These are phyloP conservation scores for Calonectria pauciramosa DNA, from an alignment of 2,329 filamentous ascomycete species.

Conservation along the genomic window DNA sequence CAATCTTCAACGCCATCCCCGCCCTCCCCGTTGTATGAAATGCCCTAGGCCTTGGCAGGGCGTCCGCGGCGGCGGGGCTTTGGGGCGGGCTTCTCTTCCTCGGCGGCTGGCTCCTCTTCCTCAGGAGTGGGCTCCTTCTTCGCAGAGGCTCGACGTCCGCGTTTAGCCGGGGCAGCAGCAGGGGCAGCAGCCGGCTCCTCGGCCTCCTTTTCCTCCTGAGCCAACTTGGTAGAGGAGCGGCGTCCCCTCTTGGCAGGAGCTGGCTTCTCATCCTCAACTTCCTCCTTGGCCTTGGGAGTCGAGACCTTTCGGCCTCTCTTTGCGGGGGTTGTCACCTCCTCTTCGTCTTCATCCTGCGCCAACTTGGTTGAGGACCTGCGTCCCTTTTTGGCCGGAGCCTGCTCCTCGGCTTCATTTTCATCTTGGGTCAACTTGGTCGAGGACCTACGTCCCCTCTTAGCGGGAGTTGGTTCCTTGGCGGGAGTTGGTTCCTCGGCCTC, in stretches of 20 bases:
- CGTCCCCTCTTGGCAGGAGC: conserved; percentile 45
- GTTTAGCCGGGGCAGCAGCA: conserved; percentile 22
- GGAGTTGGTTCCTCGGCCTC: conserved; percentile 34
- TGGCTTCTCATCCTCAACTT: conserved; percentile 36
- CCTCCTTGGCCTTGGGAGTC: conserved; percentile 12
- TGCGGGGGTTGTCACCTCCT: conserved; percentile 34
- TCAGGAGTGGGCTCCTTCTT: conserved; percentile 34
- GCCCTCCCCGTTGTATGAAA: background rate
- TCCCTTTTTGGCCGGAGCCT: conserved; percentile 12
- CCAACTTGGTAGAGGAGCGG: conserved; percentile 10
- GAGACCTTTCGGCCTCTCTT: conserved; percentile 42
- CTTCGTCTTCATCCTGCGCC: conserved; percentile 19
- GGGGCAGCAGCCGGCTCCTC: conserved; percentile 22
- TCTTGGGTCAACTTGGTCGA: conserved; percentile 17
- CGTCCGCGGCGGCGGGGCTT: conserved; percentile 34
- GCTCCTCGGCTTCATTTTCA: conserved; percentile 34
- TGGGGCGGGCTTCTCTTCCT: conserved; percentile 48
- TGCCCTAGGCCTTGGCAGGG: conserved; percentile 12
- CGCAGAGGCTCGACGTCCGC: conserved; percentile 24
- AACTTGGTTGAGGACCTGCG: conserved; percentile 9
- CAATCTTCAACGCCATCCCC: background rate
- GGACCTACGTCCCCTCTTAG: conserved; percentile 36
- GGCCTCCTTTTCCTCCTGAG: conserved; percentile 35
- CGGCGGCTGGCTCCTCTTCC: conserved; percentile 29
- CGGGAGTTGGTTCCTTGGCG: conserved; percentile 33